A percentile compares a stretch with the other conserved stretches of the same genome.
phyloP scores from a whole-genome alignment of 2,329 filamentous ascomycete species.

The Talaromyces albobiverticillius region DNA sequence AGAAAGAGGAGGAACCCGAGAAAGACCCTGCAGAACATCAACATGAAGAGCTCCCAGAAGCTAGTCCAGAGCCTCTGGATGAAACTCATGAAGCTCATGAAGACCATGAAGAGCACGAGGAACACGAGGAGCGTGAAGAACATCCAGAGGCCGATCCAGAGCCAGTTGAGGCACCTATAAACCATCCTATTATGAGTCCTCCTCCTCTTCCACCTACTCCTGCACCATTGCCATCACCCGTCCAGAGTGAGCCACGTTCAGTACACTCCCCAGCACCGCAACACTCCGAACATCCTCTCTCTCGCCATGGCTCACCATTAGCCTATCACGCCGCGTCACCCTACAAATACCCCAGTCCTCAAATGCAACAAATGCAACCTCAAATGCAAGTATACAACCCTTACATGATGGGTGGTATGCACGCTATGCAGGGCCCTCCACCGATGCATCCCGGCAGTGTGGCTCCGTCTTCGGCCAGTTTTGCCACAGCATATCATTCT shows the following conservation, averaged over 20 bases:
- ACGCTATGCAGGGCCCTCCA: slow-evolving; percentile 23
- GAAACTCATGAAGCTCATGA: slow-evolving; percentile 10
- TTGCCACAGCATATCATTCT: slow-evolving; percentile 32
- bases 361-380: slow-evolving; percentile 35
- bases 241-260: slow-evolving; percentile 27
- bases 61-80: neutral
- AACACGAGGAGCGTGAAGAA: neutral
- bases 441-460: slow-evolving; percentile 25
- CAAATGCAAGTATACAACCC: slow-evolving; percentile 36
- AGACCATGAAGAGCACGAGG: neutral
- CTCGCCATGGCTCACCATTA: slow-evolving; percentile 23
- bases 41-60: neutral
- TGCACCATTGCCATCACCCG: slow-evolving; percentile 30
- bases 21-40: slow-evolving; percentile 14
- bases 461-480: slow-evolving; percentile 26
- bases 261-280: slow-evolving; percentile 16
- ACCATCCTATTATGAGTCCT: neutral
- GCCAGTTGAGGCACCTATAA: neutral
- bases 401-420: slow-evolving; percentile 34
- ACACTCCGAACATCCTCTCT: slow-evolving; percentile 21
- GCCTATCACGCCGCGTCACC: slow-evolving; percentile 19
- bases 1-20: neutral
- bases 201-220: slow-evolving; percentile 18
- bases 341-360: slow-evolving; percentile 34
- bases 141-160: neutral